These are phyloP conservation scores for Pythium sukuiense DNA, from an alignment of 352 stramenopile genomes.

Conservation along the genomic window DNA sequence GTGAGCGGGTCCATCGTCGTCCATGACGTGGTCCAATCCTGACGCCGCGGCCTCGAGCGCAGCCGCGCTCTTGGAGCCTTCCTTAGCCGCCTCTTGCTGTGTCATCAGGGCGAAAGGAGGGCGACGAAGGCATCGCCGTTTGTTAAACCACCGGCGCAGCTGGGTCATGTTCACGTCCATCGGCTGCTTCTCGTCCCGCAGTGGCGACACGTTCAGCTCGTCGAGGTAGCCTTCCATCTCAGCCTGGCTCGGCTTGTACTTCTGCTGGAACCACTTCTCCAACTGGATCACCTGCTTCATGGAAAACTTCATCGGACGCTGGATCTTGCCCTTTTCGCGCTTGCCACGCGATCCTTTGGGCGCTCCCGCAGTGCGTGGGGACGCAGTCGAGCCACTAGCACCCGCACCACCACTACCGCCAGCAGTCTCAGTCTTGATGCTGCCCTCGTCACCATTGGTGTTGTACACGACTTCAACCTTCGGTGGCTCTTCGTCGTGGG, in stretches of 20 bases:
- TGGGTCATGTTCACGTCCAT: constrained; percentile 88
- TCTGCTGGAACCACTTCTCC: constrained; percentile 85
- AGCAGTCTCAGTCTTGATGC: constrained; percentile 10
- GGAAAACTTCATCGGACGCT: constrained; percentile 84
- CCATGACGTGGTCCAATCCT: constrained; percentile 12
- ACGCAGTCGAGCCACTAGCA: background rate
- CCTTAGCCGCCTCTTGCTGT: constrained; percentile 60
- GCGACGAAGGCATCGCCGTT: constrained; percentile 76
- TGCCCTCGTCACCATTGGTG: constrained; percentile 13
- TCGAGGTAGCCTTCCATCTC: constrained; percentile 81
- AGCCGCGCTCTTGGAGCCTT: constrained; percentile 48
- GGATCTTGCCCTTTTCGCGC: constrained; percentile 58
- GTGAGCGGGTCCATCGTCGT: constrained; percentile 21
- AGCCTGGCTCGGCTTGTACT: constrained; percentile 79
- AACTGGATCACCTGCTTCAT: constrained; percentile 81
- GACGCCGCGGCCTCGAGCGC: constrained; percentile 35
- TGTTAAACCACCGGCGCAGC: constrained; percentile 85
- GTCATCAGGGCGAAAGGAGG: constrained; percentile 85
- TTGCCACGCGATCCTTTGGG: constrained; percentile 36
- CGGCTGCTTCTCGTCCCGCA: constrained; percentile 75
- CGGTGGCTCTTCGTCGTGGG: constrained; percentile 47
- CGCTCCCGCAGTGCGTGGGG: background rate
- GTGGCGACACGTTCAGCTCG: constrained; percentile 62
- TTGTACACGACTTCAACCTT: constrained; percentile 28
- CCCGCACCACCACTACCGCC: background rate